Conservation (phyloP, 2,329 filamentous ascomycete genomes). For the Aureobasidium sp. region DNA sequence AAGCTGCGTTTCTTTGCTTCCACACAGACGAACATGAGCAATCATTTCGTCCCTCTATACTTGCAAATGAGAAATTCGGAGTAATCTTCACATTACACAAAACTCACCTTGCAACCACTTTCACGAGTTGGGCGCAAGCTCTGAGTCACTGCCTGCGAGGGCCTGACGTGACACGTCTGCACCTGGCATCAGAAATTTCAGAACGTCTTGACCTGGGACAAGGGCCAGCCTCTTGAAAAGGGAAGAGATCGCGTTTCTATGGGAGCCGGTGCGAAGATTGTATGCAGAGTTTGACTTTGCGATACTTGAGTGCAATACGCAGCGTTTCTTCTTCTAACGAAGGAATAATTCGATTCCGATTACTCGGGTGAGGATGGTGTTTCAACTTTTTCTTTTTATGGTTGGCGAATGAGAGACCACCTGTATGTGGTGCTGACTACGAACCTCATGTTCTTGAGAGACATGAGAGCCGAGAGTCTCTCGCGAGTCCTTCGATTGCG, state of each 20-base stretch:
- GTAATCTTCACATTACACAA: constrained; percentile 66
- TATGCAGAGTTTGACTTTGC: constrained; percentile 45
- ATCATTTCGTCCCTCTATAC: constrained; percentile 18
- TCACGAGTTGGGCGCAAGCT: constrained; percentile 20
- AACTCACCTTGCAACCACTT: constrained; percentile 29
- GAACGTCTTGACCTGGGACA: constrained; percentile 32
- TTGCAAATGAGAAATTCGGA: constrained; percentile 98
- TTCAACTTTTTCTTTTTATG: constrained; percentile 44
- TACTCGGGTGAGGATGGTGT: constrained; percentile 76
- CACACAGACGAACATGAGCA: constrained; percentile 46
- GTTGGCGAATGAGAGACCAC: constrained; percentile 19
- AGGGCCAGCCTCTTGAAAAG: background rate
- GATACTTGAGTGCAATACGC: constrained; percentile 96
- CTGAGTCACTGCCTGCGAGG: constrained; percentile 66
- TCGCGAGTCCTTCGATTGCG: background rate
- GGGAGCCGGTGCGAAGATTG: constrained; percentile 94
- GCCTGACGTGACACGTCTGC: constrained; percentile 77
- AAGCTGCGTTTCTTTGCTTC: constrained; percentile 95
- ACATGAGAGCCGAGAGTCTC: constrained; percentile 6
- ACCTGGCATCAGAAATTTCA: constrained; percentile 87
- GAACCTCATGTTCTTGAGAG: background rate
- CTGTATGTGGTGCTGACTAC: constrained; percentile 9
- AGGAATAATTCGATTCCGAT: constrained; percentile 85
- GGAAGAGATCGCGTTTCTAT: constrained; percentile 44
- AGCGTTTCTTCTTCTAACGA: constrained; percentile 51